Evolutionary conservation across 2,329 filamentous ascomycete species (phyloP).

Genomic region (Mollisiaceae sp.): DNA sequence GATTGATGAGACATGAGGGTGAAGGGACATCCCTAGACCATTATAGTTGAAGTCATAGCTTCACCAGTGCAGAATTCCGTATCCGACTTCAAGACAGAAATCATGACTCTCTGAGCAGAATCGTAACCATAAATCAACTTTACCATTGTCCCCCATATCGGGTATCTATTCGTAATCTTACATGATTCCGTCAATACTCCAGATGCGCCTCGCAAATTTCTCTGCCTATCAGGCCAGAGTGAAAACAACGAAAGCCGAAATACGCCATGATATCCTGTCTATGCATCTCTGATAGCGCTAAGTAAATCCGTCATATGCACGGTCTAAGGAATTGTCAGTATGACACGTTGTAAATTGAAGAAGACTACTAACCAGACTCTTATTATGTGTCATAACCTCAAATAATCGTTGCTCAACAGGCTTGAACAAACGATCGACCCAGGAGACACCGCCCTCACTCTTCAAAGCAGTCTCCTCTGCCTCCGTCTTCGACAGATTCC

Average conservation of each 20-base stretch:
- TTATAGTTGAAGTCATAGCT: not conserved
- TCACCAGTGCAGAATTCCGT: not conserved
- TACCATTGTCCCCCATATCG: not conserved
- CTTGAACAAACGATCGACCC: slow-evolving; percentile 72
- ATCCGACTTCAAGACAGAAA: not conserved
- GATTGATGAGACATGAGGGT: not conserved
- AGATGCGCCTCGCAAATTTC: slow-evolving; percentile 1
- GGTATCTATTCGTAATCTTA: slow-evolving; percentile 5
- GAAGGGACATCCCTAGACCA: not conserved
- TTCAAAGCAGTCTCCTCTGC: slow-evolving; percentile 60
- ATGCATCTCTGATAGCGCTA: slow-evolving; percentile 26
- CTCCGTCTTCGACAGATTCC: slow-evolving; percentile 66
- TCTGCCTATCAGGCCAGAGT: not conserved
- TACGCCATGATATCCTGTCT: slow-evolving; percentile 16
- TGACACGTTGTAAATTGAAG: not conserved
- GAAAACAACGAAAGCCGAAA: not conserved
- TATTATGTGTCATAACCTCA: slow-evolving; percentile 74
- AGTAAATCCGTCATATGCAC: slow-evolving; percentile 29
- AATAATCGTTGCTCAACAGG: slow-evolving; percentile 68
- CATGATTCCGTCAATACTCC: slow-evolving; percentile 1
- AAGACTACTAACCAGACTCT: slow-evolving; percentile 55
- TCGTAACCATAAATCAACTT: not conserved
- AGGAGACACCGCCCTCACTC: slow-evolving; percentile 57
- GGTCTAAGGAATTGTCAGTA: slow-evolving; percentile 16
- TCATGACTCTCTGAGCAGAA: not conserved